These are phyloP conservation scores for Tolypocladium ovalisporum DNA, from an alignment of 2,329 filamentous ascomycete species.

Conservation along the genomic window DNA sequence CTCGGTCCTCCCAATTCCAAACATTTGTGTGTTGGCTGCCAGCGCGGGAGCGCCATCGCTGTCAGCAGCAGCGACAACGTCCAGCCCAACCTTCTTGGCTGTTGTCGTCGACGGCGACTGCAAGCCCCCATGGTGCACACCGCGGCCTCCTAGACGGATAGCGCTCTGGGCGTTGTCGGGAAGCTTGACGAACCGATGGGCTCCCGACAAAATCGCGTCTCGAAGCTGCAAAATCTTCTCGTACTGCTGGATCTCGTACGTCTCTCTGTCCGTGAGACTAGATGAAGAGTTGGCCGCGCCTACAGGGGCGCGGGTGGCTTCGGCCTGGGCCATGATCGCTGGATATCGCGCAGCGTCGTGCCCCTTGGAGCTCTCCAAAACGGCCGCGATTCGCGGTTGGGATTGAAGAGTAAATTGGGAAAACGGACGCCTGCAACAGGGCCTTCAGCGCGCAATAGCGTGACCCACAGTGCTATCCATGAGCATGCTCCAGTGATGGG, in stretches of 20 bases:
- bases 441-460: not conserved
- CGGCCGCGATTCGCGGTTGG: not conserved
- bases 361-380: not conserved
- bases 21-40: conserved; percentile 13
- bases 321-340: conserved; percentile 16
- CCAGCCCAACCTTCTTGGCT: not conserved
- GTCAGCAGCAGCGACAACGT: not conserved
- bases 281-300: conserved; percentile 11
- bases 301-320: conserved; percentile 7
- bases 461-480: not conserved
- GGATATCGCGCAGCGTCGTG: conserved; percentile 4
- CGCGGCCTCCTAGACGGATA: conserved; percentile 8
- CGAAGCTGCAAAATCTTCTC: conserved; percentile 71
- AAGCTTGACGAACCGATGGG: conserved; percentile 52
- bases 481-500: not conserved
- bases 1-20: conserved; percentile 46
- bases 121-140: not conserved
- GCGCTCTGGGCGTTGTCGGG: conserved; percentile 26
- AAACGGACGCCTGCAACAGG: not conserved
- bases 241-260: conserved; percentile 56
- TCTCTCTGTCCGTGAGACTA: conserved; percentile 31
- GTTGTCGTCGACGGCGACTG: not conserved
- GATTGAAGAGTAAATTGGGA: not conserved
- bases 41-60: not conserved
- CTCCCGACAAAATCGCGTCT: conserved; percentile 71